These are phyloP conservation scores for Haematococcus lacustris DNA, from an alignment of 139 green algal species.

Conservation along the genomic window DNA sequence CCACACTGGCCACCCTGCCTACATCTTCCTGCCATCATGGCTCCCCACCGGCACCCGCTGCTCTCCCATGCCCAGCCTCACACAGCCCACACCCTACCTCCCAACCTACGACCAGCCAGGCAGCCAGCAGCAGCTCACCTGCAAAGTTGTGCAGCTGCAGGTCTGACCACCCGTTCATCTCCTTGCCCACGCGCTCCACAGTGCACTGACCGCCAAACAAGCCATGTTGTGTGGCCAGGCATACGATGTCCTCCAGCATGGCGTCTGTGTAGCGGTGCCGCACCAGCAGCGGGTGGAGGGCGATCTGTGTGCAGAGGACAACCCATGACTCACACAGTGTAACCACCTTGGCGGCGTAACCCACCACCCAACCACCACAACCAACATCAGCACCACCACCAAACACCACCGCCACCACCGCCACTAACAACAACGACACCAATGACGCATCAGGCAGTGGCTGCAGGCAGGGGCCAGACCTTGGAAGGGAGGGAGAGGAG, in stretches of 20 bases:
- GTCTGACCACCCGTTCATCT: constrained; percentile 68
- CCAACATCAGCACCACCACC: too few species aligned
- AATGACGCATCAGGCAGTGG: neutral
- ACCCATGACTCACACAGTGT: neutral
- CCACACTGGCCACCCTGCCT: neutral
- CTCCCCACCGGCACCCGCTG: neutral
- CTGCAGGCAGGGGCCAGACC: neutral
- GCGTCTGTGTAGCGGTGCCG: constrained; percentile 59
- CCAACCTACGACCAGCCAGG: neutral
- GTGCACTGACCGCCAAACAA: constrained; percentile 60
- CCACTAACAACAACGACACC: neutral
- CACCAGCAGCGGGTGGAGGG: constrained; percentile 90
- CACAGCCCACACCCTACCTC: neutral
- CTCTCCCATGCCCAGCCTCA: neutral
- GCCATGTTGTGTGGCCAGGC: constrained; percentile 26
- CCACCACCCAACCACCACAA: too few species aligned
- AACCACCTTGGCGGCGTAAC: neutral
- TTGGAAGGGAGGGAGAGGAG: too few species aligned
- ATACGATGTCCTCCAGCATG: constrained; percentile 46
- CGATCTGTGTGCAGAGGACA: constrained; percentile 36
- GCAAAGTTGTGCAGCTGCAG: constrained; percentile 71
- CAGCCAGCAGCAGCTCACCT: constrained; percentile 4
- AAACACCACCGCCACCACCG: neutral
- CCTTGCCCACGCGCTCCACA: constrained; percentile 46
- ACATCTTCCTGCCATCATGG: neutral